Conservation (phyloP, 495 filamentous ascomycete species). For the Daldinia caldariorum region DNA sequence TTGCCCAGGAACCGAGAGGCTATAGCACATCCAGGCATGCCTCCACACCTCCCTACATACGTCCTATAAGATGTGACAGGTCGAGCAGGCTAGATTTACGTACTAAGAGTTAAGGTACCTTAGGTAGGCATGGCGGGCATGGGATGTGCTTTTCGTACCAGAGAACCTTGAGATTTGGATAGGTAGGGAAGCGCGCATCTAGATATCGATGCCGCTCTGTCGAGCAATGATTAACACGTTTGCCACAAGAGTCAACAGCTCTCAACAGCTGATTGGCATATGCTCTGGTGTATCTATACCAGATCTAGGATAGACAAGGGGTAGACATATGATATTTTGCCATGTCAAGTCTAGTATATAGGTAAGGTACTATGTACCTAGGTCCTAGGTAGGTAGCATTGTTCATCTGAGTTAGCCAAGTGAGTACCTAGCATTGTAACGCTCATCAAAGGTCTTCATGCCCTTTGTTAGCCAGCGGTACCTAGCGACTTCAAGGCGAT, state of each 20-base stretch:
- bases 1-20: conserved; percentile 48
- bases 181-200: conserved; percentile 45
- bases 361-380: no score
- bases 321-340: conserved; percentile 42
- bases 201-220: conserved; percentile 47
- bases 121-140: conserved; percentile 29
- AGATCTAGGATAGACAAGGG: conserved; percentile 37
- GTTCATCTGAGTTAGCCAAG: conserved; percentile 35
- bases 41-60: conserved; percentile 44
- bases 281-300: conserved; percentile 30
- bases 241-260: conserved; percentile 29
- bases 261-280: conserved; percentile 34
- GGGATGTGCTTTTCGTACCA: conserved; percentile 44
- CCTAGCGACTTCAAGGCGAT: conserved; percentile 8
- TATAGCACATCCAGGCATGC: conserved; percentile 44
- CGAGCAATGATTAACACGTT: conserved; percentile 41
- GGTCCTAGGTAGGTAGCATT: conserved; percentile 22
- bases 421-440: conserved; percentile 33
- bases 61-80: conserved; percentile 41
- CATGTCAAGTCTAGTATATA: conserved; percentile 41
- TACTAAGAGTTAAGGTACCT: conserved; percentile 19
- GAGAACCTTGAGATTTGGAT: conserved; percentile 32
- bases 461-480: conserved; percentile 21
- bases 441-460: conserved; percentile 30
- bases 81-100: conserved; percentile 40